Evolutionary conservation across 163 green algal species (phyloP), one percentile per base, ranked within the genome.

Genomic region (Chlorella variabilis): DNA sequence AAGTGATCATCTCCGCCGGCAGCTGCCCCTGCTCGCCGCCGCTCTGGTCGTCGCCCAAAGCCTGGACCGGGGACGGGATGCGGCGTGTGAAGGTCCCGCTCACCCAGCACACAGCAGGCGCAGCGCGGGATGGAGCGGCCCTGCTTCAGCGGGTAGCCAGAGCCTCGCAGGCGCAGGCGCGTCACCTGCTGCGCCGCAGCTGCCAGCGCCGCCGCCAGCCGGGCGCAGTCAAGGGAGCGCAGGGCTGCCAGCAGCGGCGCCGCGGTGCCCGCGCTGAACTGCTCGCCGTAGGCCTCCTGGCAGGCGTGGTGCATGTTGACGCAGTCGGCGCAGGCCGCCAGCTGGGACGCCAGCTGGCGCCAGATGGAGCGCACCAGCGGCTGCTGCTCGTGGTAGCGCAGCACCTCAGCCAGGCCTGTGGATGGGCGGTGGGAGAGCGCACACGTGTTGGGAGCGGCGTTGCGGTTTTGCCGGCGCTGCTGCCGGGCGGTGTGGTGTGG

Each of bases 321-420:
- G 48, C 82, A 87, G 36, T 81, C 48, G 23, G 49, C 36, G 71
- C 82, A 87, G 33, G 20, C 48, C 2, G 69, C 56, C 38, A 87
- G 41, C 76, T 87, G 75, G n/a, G 56, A 17, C 7, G 76, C 45
- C 58, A 87, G 34, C 48, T 54, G 49, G 15, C 36, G 13, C 76
- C 75, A 87, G 1, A 87, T 77, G 20, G 41, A 21, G 48, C 81
- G 82, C 34, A 87, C 82, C 38, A 87, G 56, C 49, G 76, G 82
- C 82, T 87, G 82, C 13, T 71, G 39, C 2, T 62, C 42, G 38
- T 84, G 78, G 65, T 84, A 78, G 2, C 38, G 66, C 49, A 84
- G 67, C 49, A 84, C 67, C 67, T 84, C 49, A 4, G 71, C 48
- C 58, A 81, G 59, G 39, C 59, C 75, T 81, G 58, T 39, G 58